Percentiles rank a stretch among this genome's conserved stretches.
These are phyloP conservation scores for Neofusicoccum sp. DNA, from an alignment of 2,329 filamentous ascomycete species.

Conservation along the genomic window DNA sequence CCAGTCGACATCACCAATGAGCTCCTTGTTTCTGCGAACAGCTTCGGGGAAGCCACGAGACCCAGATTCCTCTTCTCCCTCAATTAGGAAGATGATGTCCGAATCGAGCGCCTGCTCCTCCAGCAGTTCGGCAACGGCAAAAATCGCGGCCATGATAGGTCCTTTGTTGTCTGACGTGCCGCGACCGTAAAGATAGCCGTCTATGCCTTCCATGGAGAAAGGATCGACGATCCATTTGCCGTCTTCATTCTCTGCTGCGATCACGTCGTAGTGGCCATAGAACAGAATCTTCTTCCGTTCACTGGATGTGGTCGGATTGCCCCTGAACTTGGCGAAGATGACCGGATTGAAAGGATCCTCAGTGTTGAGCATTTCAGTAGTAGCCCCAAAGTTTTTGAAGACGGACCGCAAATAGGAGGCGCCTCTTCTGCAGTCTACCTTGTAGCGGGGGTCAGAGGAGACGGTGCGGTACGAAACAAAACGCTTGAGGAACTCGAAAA, in stretches of 20 bases:
- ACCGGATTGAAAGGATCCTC: conserved; percentile 79
- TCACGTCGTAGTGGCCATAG: conserved; percentile 98
- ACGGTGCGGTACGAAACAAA: conserved; percentile 92
- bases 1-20: conserved; percentile 90
- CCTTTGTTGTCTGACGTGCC: conserved; percentile 99
- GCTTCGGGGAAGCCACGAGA: conserved; percentile 87
- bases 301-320: conserved; percentile 64
- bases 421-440: conserved; percentile 87
- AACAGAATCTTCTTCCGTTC: conserved; percentile 85
- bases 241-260: conserved; percentile 79
- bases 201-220: conserved; percentile 82
- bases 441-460: conserved; percentile 79
- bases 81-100: conserved; percentile 90
- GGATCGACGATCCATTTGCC: conserved; percentile 85
- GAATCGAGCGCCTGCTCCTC: conserved; percentile 80
- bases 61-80: conserved; percentile 94
- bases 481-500: conserved; percentile 66
- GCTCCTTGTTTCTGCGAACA: conserved; percentile 72
- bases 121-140: conserved; percentile 85
- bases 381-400: conserved; percentile 87
- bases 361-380: conserved; percentile 86
- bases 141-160: conserved; percentile 88
- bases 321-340: conserved; percentile 85
- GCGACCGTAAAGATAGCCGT: conserved; percentile 90
- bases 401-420: conserved; percentile 86